Evolutionary conservation across 1,139 yeast genomes (phyloP).

Genomic region (Zygoascus sp.): DNA sequence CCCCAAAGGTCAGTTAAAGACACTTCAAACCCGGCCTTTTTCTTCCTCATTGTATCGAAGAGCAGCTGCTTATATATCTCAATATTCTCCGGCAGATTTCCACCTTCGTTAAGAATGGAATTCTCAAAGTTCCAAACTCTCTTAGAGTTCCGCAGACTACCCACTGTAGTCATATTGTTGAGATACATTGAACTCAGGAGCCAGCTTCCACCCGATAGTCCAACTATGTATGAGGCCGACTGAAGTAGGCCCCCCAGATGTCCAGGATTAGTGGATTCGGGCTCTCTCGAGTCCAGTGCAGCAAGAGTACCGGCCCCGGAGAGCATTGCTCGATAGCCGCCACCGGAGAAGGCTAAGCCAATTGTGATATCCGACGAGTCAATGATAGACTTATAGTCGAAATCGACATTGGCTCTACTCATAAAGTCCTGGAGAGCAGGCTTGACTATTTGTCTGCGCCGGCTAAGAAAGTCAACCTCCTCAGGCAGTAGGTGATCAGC

Average conservation of each 20-base stretch:
- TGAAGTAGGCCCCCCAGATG: slow-evolving; percentile 71
- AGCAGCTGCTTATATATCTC: slow-evolving; percentile 46
- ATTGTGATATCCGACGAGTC: slow-evolving; percentile 33
- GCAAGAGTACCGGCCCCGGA: slow-evolving; percentile 73
- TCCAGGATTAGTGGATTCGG: slow-evolving; percentile 52
- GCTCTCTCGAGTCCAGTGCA: slow-evolving; percentile 67
- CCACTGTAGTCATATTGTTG: slow-evolving; percentile 76
- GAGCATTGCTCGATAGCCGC: slow-evolving; percentile 81
- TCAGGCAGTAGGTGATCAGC: slow-evolving; percentile 13
- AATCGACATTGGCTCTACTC: slow-evolving; percentile 26
- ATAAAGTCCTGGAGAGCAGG: slow-evolving; percentile 18
- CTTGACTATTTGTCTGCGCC: slow-evolving; percentile 14
- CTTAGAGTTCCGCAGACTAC: slow-evolving; percentile 45
- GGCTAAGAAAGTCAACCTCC: slow-evolving; percentile 19
- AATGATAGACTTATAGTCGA: slow-evolving; percentile 16
- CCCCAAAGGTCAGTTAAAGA: slow-evolving; percentile 84
- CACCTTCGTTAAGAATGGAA: slow-evolving; percentile 8
- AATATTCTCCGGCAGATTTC: slow-evolving; percentile 20
- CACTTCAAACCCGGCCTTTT: slow-evolving; percentile 61
- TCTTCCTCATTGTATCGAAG: slow-evolving; percentile 50
- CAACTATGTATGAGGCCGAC: slow-evolving; percentile 67
- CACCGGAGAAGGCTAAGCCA: slow-evolving; percentile 75
- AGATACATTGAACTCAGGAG: slow-evolving; percentile 72
- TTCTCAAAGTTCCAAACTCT: slow-evolving; percentile 62
- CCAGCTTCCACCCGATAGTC: slow-evolving; percentile 86